Percentiles rank a stretch among this genome's conserved stretches.
Evolutionary conservation across 352 stramenopile genomes (phyloP).

Genomic region (Phytophthora boehmeriae): DNA sequence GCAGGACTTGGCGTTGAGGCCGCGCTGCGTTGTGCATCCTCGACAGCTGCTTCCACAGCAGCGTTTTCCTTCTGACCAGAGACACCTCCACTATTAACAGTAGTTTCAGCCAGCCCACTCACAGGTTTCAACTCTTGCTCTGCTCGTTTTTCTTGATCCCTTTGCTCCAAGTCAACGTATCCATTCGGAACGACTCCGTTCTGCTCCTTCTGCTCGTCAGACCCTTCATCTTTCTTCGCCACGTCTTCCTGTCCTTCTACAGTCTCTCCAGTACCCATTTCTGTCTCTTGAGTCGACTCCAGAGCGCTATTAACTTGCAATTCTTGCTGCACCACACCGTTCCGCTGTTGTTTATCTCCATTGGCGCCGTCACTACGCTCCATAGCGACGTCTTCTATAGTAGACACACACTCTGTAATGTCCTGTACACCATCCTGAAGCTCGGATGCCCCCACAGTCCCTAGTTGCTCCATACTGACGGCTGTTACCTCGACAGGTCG

Average conservation of each 20-base stretch:
- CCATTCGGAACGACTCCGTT: conserved; percentile 6
- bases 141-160: not conserved
- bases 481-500: not conserved
- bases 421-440: conserved; percentile 3
- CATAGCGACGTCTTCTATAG: conserved; percentile 14
- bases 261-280: not conserved
- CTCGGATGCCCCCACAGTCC: conserved; percentile 2
- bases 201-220: conserved; percentile 17
- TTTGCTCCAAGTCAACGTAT: not conserved
- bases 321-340: conserved; percentile 1
- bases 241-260: conserved; percentile 8
- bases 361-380: conserved; percentile 8
- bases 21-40: not conserved
- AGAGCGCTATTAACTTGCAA: conserved; percentile 1
- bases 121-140: not conserved
- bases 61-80: conserved; percentile 6
- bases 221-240: conserved; percentile 11
- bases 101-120: conserved; percentile 4
- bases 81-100: not conserved
- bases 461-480: not conserved
- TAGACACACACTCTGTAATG: not conserved
- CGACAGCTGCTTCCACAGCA: not conserved
- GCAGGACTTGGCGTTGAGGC: conserved; percentile 13
- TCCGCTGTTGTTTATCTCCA: conserved; percentile 18
- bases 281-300: not conserved